These are phyloP conservation scores for Prunus persica DNA, from an alignment of 306 rosid genomes.

Conservation along the genomic window Prunus_persica_NCBIv2 NC_034010.1:21503501-21504000, in stretches of 20 bases:
- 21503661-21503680: background rate
- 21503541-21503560: no score
- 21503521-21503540: no score
- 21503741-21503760: background rate
- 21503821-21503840: background rate
- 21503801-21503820: background rate
- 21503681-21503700: no score
- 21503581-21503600: no score
- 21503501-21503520: no score
- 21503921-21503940: no score
- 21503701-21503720: no score
- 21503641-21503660: background rate
- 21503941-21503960: no score
- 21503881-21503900: background rate
- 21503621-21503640: background rate
- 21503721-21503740: background rate
- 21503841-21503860: background rate
- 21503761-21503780: no score
- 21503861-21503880: background rate
- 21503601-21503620: background rate
- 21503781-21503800: background rate
- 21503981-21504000: no score
- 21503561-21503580: no score
- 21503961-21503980: no score
- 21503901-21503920: background rate